These are phyloP conservation scores for Laguncularia racemosa DNA, from an alignment of 345 rosid species.

Conservation along the genomic window DNA sequence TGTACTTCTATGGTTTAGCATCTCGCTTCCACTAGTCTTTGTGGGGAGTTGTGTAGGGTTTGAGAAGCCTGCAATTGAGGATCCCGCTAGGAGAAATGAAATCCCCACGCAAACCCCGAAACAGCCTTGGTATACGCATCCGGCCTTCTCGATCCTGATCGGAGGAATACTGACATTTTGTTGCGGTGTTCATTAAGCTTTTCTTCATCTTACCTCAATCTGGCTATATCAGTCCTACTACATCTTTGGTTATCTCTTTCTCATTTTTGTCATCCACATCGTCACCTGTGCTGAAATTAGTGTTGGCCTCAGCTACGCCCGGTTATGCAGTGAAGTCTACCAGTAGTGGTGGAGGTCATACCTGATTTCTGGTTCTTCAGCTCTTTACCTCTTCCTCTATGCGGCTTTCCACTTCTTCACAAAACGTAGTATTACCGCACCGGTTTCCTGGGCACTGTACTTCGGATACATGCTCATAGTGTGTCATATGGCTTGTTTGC, in stretches of 20 bases:
- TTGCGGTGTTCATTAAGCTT: slow-evolving; percentile 90
- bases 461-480: slow-evolving; percentile 86
- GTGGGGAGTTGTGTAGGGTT: slow-evolving; percentile 71
- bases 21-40: slow-evolving; percentile 80
- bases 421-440: slow-evolving; percentile 81
- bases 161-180: slow-evolving; percentile 95
- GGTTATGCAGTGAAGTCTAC: slow-evolving; percentile 89
- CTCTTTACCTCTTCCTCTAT: slow-evolving; percentile 79
- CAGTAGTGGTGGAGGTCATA: slow-evolving; percentile 99
- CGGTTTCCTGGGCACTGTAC: slow-evolving; percentile 65
- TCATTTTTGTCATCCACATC: slow-evolving; percentile 65
- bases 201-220: slow-evolving; percentile 85
- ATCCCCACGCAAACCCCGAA: slow-evolving; percentile 81
- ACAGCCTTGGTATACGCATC: slow-evolving; percentile 90
- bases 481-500: slow-evolving; percentile 75
- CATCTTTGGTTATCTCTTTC: slow-evolving; percentile 87
- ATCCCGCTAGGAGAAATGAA: slow-evolving; percentile 83
- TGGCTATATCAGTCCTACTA: slow-evolving; percentile 93
- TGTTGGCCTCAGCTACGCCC: slow-evolving; percentile 85
- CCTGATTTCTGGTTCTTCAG: slow-evolving; percentile 83
- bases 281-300: slow-evolving; percentile 90
- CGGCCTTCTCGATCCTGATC: slow-evolving; percentile 62
- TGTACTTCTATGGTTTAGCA: slow-evolving; percentile 81
- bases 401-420: slow-evolving; percentile 86
- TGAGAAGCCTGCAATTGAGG: slow-evolving; percentile 60